phyloP scores from a whole-genome alignment of 495 filamentous ascomycete genomes.

The Penicillium taxi region DNA sequence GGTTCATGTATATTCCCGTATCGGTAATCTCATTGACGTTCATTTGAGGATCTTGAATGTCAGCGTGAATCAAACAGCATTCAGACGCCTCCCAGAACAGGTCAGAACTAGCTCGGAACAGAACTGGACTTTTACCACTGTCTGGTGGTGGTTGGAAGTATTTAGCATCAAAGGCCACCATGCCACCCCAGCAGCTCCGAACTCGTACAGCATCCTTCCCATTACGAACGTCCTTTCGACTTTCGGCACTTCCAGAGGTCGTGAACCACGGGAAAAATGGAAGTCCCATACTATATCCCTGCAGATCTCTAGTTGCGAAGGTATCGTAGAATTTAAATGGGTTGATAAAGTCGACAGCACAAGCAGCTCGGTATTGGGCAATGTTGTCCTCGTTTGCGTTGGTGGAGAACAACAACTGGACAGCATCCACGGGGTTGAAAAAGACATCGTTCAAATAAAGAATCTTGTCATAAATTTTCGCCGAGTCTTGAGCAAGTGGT shows the following conservation, averaged over 20 bases:
- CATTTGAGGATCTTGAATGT: slow-evolving; percentile 44
- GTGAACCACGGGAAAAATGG: slow-evolving; percentile 73
- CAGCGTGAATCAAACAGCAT: slow-evolving; percentile 71
- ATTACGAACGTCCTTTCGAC: slow-evolving; percentile 51
- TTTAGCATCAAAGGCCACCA: slow-evolving; percentile 67
- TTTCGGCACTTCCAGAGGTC: slow-evolving; percentile 44
- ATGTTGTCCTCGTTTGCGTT: slow-evolving; percentile 50
- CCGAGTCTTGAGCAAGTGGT: slow-evolving; percentile 46
- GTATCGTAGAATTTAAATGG: slow-evolving; percentile 78
- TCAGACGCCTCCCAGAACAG: slow-evolving; percentile 70
- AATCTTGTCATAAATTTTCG: slow-evolving; percentile 53
- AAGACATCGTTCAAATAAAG: slow-evolving; percentile 72
- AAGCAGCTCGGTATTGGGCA: slow-evolving; percentile 68
- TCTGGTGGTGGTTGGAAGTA: slow-evolving; percentile 41
- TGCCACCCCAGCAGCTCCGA: slow-evolving; percentile 74
- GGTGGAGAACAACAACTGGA: slow-evolving; percentile 69
- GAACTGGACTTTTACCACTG: slow-evolving; percentile 36
- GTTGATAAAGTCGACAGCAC: slow-evolving; percentile 68
- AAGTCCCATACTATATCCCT: slow-evolving; percentile 62
- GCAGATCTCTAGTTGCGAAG: slow-evolving; percentile 66
- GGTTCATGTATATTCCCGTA: slow-evolving; percentile 61
- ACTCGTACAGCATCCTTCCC: slow-evolving; percentile 64
- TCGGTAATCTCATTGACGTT: slow-evolving; percentile 35
- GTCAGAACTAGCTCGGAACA: slow-evolving; percentile 58
- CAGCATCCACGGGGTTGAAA: slow-evolving; percentile 61